Conservation (phyloP, 1,284 basidiomycete species). For the Ganoderma boninense region DNA sequence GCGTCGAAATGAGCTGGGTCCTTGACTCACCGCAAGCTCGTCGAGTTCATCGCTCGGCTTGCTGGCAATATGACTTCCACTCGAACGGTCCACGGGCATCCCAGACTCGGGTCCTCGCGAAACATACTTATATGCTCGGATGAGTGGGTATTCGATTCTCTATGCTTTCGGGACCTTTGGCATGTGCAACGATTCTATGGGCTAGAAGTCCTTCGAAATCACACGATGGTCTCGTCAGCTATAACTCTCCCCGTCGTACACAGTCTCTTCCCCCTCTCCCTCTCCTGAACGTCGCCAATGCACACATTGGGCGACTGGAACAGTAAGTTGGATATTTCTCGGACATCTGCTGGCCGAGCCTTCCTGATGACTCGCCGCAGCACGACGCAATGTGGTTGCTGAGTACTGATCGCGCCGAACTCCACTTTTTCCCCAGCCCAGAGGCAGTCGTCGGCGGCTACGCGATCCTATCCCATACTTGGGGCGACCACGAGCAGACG, state of each 20-base stretch:
- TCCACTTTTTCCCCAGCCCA: constrained; percentile 6
- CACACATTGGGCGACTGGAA: not conserved
- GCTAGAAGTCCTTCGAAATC: not conserved
- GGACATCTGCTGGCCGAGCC: not conserved
- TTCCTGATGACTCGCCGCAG: not conserved
- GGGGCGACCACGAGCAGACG: constrained; percentile 9
- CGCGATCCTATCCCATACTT: constrained; percentile 15
- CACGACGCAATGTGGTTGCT: constrained; percentile 11
- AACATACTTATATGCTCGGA: no score
- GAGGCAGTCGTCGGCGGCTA: constrained; percentile 7
- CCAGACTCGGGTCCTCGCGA: no score
- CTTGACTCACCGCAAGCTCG: no score
- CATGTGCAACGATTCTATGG: not conserved
- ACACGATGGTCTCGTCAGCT: not conserved
- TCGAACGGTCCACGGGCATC: no score
- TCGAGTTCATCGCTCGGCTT: no score
- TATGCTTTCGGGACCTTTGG: not conserved
- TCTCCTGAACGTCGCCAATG: no score
- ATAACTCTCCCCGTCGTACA: not conserved
- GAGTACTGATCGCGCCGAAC: constrained; percentile 3
- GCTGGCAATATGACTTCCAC: no score
- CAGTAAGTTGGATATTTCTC: not conserved
- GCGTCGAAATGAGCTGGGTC: no score
- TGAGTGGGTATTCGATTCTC: no score
- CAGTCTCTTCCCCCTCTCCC: not conserved